Conservation (phyloP, 2,329 filamentous ascomycete species). For the Xylariales sp. region DNA sequence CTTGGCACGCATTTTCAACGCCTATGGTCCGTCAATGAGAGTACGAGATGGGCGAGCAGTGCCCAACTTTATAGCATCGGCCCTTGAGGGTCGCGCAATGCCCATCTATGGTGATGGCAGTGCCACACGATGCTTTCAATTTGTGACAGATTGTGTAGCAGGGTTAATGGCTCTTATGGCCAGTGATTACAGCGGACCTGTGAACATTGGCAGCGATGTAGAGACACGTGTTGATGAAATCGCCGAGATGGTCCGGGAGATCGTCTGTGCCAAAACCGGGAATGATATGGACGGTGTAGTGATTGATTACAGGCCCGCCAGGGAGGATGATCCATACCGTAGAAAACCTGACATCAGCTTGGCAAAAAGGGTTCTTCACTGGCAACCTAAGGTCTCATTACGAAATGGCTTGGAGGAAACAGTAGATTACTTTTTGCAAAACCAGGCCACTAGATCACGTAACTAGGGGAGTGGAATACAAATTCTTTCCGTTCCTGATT, state of each 20-base stretch:
- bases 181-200: neutral
- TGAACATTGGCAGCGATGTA: slow-evolving; percentile 1
- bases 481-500: too few relatives aligned
- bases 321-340: slow-evolving; percentile 4
- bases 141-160: slow-evolving; percentile 1
- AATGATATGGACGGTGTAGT: neutral
- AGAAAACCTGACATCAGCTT: slow-evolving; percentile 2
- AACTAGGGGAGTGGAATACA: too few relatives aligned
- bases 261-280: neutral
- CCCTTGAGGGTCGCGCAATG: neutral
- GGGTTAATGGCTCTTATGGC: neutral
- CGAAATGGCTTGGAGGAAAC: neutral
- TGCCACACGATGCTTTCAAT: slow-evolving; percentile 4
- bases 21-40: neutral
- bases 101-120: slow-evolving; percentile 3
- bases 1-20: slow-evolving; percentile 2
- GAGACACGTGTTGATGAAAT: slow-evolving; percentile 1
- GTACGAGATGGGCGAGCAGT: slow-evolving; percentile 1
- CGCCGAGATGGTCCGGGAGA: neutral
- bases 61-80: slow-evolving; percentile 3
- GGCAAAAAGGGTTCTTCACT: neutral
- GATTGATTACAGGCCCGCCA: neutral
- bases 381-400: neutral
- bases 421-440: slow-evolving; percentile 1
- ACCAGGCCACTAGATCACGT: too few relatives aligned